A percentile compares a stretch with the other conserved stretches of the same genome.
Conservation (phyloP, 2,329 filamentous ascomycete species). For the Diplodia seriata region DNA sequence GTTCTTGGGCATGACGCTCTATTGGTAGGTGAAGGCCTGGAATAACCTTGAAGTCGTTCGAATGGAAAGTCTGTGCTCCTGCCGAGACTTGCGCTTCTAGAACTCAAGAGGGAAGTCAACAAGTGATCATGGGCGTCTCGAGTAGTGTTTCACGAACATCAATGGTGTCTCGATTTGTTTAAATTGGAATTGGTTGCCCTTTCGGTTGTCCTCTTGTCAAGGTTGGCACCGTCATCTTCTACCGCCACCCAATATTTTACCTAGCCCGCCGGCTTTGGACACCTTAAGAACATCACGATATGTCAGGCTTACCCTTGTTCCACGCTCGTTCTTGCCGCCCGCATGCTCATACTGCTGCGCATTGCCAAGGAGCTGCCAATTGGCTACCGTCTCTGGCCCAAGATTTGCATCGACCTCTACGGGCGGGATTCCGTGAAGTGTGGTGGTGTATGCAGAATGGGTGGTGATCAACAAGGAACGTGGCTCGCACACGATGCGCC, state of each 20-base stretch:
- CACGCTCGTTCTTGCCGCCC: conserved; percentile 64
- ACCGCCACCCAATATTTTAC: conserved; percentile 65
- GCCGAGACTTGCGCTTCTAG: too few relatives aligned
- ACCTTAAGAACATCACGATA: conserved; percentile 89
- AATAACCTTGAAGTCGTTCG: too few relatives aligned
- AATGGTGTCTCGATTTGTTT: neutral
- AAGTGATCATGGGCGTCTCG: too few relatives aligned
- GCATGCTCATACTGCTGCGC: conserved; percentile 49
- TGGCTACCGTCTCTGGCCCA: conserved; percentile 63
- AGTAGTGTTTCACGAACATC: neutral
- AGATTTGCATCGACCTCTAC: conserved; percentile 70
- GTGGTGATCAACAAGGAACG: conserved; percentile 79
- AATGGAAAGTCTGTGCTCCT: too few relatives aligned
- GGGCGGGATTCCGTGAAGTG: conserved; percentile 77
- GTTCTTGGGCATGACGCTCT: too few relatives aligned
- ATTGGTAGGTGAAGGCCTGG: too few relatives aligned
- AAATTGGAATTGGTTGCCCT: too few relatives aligned
- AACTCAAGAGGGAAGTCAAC: too few relatives aligned
- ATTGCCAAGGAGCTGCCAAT: conserved; percentile 72
- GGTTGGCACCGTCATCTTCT: conserved; percentile 36
- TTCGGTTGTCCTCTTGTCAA: neutral
- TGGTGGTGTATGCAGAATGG: conserved; percentile 70
- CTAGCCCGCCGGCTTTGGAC: conserved; percentile 59
- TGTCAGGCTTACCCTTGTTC: conserved; percentile 74
- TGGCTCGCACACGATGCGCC: conserved; percentile 79